Conservation (phyloP, 140 eudicot species). For the Stevia rebaudiana region DNA sequence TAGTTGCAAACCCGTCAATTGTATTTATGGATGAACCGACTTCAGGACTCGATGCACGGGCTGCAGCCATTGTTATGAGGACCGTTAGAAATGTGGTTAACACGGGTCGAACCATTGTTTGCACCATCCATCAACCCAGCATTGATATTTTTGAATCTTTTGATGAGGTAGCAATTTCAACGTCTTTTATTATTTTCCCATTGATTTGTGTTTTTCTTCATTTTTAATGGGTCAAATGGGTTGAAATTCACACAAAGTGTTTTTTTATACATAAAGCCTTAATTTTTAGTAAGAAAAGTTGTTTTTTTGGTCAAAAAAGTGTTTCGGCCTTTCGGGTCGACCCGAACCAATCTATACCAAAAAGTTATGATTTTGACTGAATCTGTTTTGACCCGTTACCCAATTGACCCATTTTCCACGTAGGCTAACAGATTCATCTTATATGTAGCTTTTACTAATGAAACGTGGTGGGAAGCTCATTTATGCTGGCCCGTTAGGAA, state of each 20-base stretch:
- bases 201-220: neutral
- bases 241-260: neutral
- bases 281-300: neutral
- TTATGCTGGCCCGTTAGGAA: slow-evolving; percentile 85
- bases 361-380: neutral
- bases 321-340: neutral
- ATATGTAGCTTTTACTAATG: slow-evolving; percentile 78
- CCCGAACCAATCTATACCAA: neutral
- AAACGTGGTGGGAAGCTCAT: slow-evolving; percentile 85
- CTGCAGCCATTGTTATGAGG: slow-evolving; percentile 97
- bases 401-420: slow-evolving; percentile 1
- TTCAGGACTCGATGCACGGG: slow-evolving; percentile 90
- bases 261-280: neutral
- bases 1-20: slow-evolving; percentile 88
- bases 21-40: slow-evolving; percentile 97
- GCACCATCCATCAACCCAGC: slow-evolving; percentile 97
- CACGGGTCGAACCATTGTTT: slow-evolving; percentile 88
- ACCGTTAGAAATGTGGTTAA: slow-evolving; percentile 85
- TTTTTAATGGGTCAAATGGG: slow-evolving; percentile 14
- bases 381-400: slow-evolving; percentile 2
- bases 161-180: slow-evolving; percentile 56
- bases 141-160: slow-evolving; percentile 85
- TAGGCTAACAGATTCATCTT: slow-evolving; percentile 22
- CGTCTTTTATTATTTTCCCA: neutral
- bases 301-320: neutral